These are phyloP conservation scores for Lecanicillium sp. DNA, from an alignment of 2,329 filamentous ascomycete genomes.

Conservation along the genomic window DNA sequence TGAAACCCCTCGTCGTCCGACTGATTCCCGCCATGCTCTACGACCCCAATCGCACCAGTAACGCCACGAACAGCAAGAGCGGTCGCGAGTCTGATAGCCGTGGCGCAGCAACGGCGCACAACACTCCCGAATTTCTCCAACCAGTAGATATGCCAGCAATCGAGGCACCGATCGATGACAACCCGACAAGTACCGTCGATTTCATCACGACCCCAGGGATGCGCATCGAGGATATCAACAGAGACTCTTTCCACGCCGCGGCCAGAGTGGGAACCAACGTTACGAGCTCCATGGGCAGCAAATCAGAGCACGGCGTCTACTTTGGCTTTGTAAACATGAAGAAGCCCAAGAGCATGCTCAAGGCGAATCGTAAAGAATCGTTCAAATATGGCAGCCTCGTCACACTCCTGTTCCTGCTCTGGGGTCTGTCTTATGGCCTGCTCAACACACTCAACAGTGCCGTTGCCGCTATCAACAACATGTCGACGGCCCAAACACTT, in stretches of 20 bases:
- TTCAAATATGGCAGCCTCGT: constrained; percentile 69
- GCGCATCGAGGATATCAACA: constrained; percentile 10
- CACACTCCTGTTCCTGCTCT: constrained; percentile 77
- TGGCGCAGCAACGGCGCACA: not conserved
- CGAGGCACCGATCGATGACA: constrained; percentile 21
- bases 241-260: constrained; percentile 1
- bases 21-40: constrained; percentile 52
- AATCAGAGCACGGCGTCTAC: constrained; percentile 47
- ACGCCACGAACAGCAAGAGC: constrained; percentile 21
- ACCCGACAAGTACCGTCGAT: constrained; percentile 34
- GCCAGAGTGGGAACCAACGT: constrained; percentile 22
- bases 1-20: constrained; percentile 76
- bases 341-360: constrained; percentile 63
- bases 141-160: not conserved
- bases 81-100: constrained; percentile 21
- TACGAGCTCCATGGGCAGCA: constrained; percentile 31
- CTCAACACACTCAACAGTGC: constrained; percentile 74
- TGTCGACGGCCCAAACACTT: constrained; percentile 56
- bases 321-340: constrained; percentile 74
- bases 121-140: constrained; percentile 1
- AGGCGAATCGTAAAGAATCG: constrained; percentile 56
- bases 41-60: constrained; percentile 41
- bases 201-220: constrained; percentile 41
- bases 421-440: constrained; percentile 86
- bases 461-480: constrained; percentile 56